A percentile compares a stretch with the other conserved stretches of the same genome.
Evolutionary conservation across 1,284 basidiomycete genomes (phyloP).

Genomic region (Sparassis latifolia): DNA sequence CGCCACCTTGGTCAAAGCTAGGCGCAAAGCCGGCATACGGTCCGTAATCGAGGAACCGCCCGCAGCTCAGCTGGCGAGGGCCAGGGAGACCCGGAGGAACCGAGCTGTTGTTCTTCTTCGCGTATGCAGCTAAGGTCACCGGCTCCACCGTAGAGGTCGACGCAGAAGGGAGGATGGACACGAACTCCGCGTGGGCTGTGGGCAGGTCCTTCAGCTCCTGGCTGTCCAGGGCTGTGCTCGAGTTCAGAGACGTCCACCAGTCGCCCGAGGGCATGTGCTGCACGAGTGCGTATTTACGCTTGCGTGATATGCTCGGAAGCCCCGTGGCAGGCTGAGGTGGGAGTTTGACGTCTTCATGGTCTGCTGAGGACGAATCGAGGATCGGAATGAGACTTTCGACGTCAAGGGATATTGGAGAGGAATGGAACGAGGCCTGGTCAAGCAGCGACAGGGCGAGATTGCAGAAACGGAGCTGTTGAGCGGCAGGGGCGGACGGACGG

Average conservation of each 20-base stretch:
- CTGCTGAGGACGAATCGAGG: constrained; percentile 17
- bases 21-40: constrained; percentile 70
- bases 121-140: constrained; percentile 30
- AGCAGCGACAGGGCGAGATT: constrained; percentile 63
- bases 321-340: constrained; percentile 18
- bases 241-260: constrained; percentile 71
- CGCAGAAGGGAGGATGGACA: constrained; percentile 60
- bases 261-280: constrained; percentile 69
- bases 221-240: constrained; percentile 32
- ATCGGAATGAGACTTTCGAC: constrained; percentile 37
- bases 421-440: constrained; percentile 54
- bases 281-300: constrained; percentile 63
- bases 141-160: constrained; percentile 30
- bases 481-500: constrained; percentile 50
- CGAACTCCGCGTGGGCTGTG: constrained; percentile 67
- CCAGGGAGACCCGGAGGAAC: constrained; percentile 34
- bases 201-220: constrained; percentile 43
- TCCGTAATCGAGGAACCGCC: constrained; percentile 72
- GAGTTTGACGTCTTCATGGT: constrained; percentile 20
- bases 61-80: constrained; percentile 50
- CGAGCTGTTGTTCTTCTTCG: constrained; percentile 15
- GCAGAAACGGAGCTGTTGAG: constrained; percentile 69
- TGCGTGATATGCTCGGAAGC: constrained; percentile 16
- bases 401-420: constrained; percentile 38
- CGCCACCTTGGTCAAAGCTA: constrained; percentile 64